A percentile compares a stretch with the other conserved stretches of the same genome.
phyloP scores from a whole-genome alignment of 495 filamentous ascomycete genomes.

The Trichoderma asperelloides region DNA sequence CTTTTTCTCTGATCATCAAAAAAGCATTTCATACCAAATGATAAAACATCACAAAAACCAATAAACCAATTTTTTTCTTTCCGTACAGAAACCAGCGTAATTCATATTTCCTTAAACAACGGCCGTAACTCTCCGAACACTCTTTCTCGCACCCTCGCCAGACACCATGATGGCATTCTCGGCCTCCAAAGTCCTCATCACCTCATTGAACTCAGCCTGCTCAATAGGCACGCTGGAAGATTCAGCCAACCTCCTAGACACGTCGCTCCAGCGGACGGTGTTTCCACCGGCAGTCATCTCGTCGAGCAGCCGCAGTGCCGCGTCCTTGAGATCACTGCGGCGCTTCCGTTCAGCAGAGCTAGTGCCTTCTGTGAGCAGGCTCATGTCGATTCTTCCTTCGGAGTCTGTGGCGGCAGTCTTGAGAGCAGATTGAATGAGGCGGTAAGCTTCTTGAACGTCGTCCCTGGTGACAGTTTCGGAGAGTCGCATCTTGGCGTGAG shows the following conservation, averaged over 20 bases:
- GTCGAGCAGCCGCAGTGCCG: constrained; percentile 63
- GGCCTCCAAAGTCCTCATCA: constrained; percentile 66
- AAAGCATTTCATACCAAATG: neutral
- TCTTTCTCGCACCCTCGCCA: constrained; percentile 78
- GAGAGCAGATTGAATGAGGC: constrained; percentile 86
- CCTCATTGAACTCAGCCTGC: constrained; percentile 68
- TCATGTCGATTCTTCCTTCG: constrained; percentile 95
- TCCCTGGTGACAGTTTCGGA: constrained; percentile 61
- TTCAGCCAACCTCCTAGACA: constrained; percentile 65
- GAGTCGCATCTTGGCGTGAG: constrained; percentile 95
- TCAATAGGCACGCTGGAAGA: constrained; percentile 66
- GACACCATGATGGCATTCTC: constrained; percentile 74
- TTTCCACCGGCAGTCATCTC: constrained; percentile 63
- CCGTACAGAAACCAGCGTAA: neutral
- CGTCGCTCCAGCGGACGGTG: constrained; percentile 66
- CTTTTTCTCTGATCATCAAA: neutral
- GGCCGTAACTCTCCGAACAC: constrained; percentile 63
- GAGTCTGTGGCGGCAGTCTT: constrained; percentile 94
- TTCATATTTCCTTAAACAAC: constrained; percentile 21
- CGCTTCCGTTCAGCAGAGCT: constrained; percentile 72
- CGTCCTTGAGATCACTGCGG: constrained; percentile 77
- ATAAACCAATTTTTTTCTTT: neutral
- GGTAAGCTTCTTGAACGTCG: constrained; percentile 86
- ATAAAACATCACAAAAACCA: neutral
- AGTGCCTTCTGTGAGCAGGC: constrained; percentile 83